phyloP scores from a whole-genome alignment of 176 grass and related monocot species.

The Canna indica region DNA sequence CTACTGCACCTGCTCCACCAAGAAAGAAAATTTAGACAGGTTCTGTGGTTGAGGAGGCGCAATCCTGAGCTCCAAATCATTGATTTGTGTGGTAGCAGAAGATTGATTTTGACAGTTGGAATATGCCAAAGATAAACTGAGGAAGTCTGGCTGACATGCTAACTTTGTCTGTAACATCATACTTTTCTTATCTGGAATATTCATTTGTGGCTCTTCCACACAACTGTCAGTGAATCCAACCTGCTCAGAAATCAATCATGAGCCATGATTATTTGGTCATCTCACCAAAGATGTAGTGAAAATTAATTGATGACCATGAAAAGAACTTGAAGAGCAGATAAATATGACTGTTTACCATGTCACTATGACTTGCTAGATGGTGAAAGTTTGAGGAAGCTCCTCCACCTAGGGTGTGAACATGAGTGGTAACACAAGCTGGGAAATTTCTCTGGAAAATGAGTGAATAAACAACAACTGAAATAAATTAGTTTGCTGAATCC shows the following conservation, averaged over 20 bases:
- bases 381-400: not conserved
- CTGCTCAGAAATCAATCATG: not conserved
- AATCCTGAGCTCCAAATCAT: slow-evolving; percentile 5
- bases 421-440: not conserved
- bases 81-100: not conserved
- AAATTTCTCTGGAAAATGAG: not conserved
- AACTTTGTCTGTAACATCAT: not conserved
- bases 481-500: too few relatives aligned
- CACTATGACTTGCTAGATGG: not conserved
- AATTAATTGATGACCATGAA: not conserved
- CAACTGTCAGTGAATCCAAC: not conserved
- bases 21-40: not conserved
- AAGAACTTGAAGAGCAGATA: not conserved
- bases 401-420: not conserved
- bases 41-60: not conserved
- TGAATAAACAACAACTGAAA: not conserved
- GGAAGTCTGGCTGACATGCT: not conserved
- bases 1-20: not conserved
- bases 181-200: not conserved
- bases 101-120: not conserved
- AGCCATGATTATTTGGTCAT: not conserved
- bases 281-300: not conserved
- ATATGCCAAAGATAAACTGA: not conserved
- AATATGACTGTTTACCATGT: not conserved
- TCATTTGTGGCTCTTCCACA: not conserved